Evolutionary conservation across 345 rosid genomes (phyloP), one percentile per base, ranked within the genome.

Genomic region (Ricinus communis): DNA sequence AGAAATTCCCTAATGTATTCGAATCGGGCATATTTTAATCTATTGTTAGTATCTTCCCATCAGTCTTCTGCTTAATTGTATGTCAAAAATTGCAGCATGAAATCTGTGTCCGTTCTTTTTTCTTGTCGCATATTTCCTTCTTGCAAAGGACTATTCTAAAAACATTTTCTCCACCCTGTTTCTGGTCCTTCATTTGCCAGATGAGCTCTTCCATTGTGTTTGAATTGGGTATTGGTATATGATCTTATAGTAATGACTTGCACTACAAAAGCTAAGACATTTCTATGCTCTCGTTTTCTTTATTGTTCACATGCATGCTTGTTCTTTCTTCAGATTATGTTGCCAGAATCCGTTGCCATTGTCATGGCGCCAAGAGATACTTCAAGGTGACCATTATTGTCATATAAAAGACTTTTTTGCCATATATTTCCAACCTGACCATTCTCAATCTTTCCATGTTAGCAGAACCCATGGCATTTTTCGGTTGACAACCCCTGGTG

Each of bases 321-420:
- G 6, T 62, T 76, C 36, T 68, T 67, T 67, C 60, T 65, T 59
- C 85, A 92, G 98, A 92, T 92, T 58, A 95, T 95, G 99, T 73
- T 92, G 82, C 99, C 99, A 0, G 96, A 92, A 89, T 65, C 98
- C 43, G 96, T 92, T 64, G 99, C 99, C n/a, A 89, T 92, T n/a
- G 99, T 90, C 56, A 92, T 92, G 99, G 97, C 99, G 14, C 98
- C 98, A 56, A 85, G 71, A 77, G 99, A 90, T 81, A 43, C 86
- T 50, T 74, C 91, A 40, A 92, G 91, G 97, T 90, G 68, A 66
- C 81, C 62, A 40, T 12, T 16, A 8, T 49, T 55, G 41, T 41
- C 46, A 43, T 43, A 6, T 27, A 43, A 47, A 68, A 8, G 7
- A 22, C 22, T 58, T 43, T 25, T 31, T n/a, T 51, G 22, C 50